Evolutionary conservation across 768 basidiomycete genomes (phyloP), one percentile per base, ranked within the genome.

Genomic region (Mycena metata): DNA sequence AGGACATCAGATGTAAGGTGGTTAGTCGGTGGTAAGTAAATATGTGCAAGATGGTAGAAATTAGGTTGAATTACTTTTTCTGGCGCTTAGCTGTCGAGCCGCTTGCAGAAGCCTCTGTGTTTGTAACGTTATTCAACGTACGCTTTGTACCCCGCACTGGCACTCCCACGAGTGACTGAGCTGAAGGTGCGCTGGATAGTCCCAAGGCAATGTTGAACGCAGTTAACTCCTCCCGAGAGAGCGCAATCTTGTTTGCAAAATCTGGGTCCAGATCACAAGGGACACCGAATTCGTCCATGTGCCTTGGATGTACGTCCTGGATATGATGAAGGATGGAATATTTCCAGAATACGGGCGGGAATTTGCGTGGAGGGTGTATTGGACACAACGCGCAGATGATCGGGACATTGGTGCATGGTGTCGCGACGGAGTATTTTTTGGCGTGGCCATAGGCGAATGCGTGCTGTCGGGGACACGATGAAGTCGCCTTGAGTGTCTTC

Each of bases 321-420:
- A 63, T 63, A 13, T 63, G 61, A 7, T 50, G 6, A 13, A 13
- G 26, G 1, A 54, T 63, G 17, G 30, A 63, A n/a, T 55, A 63
- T 19, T 63, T 63, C 61, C 61, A 63, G 51, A 43, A 54, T 1
- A 33, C 39, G 12, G 61, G 41, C 21, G 15, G 41, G 11, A 30
- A 36, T 63, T 63, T 54, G 0, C 61, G 50, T 5, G 61, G 61
- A 15, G 61, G 30, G n/a, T 55, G 10, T 11, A 55, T 39, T 19
- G n/a, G n/a, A 36, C 51, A 63, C 3, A 63, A 36, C 5, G 1
- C 33, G n/a, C 61, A 63, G 15, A 15, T 1, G 8, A 63, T 21
- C 0, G 61, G 61, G 9, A 63, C 61, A 63, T 63, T 63, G 1
- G 61, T 63, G 1, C 19, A 63, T 12, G 61, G 51, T 10, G 61